Percentiles rank a stretch among this genome's conserved stretches.
phyloP scores from a whole-genome alignment of 257 asterid genomes.

The Capsicum baccatum region DNA sequence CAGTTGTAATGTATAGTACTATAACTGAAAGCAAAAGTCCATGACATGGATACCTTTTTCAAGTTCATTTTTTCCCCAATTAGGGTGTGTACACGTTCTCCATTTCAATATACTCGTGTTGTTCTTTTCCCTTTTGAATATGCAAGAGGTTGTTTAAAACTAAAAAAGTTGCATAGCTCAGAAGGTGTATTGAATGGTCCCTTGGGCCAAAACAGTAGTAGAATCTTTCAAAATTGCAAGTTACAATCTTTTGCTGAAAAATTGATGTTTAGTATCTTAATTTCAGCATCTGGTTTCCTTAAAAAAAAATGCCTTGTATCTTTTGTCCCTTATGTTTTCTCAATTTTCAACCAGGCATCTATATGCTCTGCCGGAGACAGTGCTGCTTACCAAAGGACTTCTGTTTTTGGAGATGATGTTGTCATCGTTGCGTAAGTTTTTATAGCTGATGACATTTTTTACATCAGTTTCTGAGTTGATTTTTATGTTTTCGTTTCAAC shows the following conservation, averaged over 20 bases:
- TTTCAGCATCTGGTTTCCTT: not conserved
- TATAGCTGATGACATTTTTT: slow-evolving; percentile 14
- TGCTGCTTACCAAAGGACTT: slow-evolving; percentile 90
- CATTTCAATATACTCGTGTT: not conserved
- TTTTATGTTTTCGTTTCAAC: too few relatives aligned
- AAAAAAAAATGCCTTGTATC: not conserved
- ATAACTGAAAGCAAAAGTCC: not conserved
- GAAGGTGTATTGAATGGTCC: too few relatives aligned
- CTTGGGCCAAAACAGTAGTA: too few relatives aligned
- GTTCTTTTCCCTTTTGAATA: not conserved
- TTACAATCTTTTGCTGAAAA: too few relatives aligned
- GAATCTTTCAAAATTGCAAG: too few relatives aligned
- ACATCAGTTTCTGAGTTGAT: not conserved
- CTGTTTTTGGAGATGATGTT: slow-evolving; percentile 91
- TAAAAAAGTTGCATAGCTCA: not conserved
- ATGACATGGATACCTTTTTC: not conserved
- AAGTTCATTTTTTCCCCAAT: not conserved
- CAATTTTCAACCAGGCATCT: slow-evolving; percentile 66
- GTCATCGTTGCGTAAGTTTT: slow-evolving; percentile 96
- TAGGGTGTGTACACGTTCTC: not conserved
- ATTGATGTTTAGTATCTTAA: not conserved
- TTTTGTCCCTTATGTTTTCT: slow-evolving; percentile 15
- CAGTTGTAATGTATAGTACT: not conserved
- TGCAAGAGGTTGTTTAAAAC: not conserved
- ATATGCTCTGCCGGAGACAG: slow-evolving; percentile 88